phyloP scores from a whole-genome alignment of 345 rosid species.

The Moringa oleifera region DNA sequence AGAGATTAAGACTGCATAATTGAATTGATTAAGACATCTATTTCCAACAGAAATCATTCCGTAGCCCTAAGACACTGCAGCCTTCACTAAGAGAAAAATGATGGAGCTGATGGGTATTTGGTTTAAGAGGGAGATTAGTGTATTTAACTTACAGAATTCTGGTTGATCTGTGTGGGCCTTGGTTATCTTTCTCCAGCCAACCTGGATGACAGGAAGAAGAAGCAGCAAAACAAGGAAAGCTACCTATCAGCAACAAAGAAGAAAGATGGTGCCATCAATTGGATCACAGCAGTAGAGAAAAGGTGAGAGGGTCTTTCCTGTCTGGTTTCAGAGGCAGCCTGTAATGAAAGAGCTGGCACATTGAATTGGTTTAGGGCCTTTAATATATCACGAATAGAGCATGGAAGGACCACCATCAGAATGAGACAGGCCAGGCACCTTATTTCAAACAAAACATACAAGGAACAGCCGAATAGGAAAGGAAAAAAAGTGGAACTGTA shows the following conservation, averaged over 20 bases:
- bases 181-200: neutral
- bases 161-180: too few relatives aligned
- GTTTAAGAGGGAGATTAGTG: neutral
- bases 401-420: constrained; percentile 14
- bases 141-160: too few relatives aligned
- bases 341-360: constrained; percentile 16
- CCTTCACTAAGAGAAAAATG: too few relatives aligned
- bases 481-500: neutral
- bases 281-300: neutral
- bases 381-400: neutral
- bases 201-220: neutral
- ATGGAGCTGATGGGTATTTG: too few relatives aligned
- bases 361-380: constrained; percentile 3
- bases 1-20: too few relatives aligned
- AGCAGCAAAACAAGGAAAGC: constrained; percentile 8
- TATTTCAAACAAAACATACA: neutral
- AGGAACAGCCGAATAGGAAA: neutral
- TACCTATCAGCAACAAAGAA: constrained; percentile 12
- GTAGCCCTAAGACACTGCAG: too few relatives aligned
- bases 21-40: too few relatives aligned
- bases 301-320: neutral
- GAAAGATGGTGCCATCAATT: too few relatives aligned
- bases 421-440: constrained; percentile 4
- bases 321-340: neutral
- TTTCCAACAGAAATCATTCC: too few relatives aligned